These are phyloP conservation scores for Hyaloperonospora arabidopsidis DNA, from an alignment of 352 stramenopile species.

Conservation along the genomic window DNA sequence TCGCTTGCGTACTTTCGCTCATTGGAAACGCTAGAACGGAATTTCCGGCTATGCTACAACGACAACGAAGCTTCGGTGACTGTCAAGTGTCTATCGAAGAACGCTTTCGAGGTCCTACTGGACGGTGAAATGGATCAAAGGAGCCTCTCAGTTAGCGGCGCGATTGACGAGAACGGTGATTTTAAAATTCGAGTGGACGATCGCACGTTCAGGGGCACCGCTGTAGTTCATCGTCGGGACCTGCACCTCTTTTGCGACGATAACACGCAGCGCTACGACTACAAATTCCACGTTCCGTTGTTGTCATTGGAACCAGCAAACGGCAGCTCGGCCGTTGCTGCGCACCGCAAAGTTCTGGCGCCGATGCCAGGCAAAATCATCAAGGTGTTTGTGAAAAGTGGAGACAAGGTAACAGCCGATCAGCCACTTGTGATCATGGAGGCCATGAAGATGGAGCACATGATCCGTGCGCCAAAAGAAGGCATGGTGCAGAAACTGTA, in stretches of 20 bases:
- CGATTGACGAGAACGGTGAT: slow-evolving; percentile 37
- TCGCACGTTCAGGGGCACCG: slow-evolving; percentile 57
- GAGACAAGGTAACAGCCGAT: slow-evolving; percentile 80
- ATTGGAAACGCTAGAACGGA: slow-evolving; percentile 44
- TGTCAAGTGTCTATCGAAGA: slow-evolving; percentile 35
- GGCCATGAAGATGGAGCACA: slow-evolving; percentile 97
- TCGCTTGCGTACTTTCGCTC: slow-evolving; percentile 56
- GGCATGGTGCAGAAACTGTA: slow-evolving; percentile 66
- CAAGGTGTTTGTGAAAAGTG: slow-evolving; percentile 82
- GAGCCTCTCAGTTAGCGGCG: slow-evolving; percentile 25
- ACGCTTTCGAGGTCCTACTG: slow-evolving; percentile 40
- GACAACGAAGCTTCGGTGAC: slow-evolving; percentile 30
- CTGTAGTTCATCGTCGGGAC: slow-evolving; percentile 56
- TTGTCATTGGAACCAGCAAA: slow-evolving; percentile 37
- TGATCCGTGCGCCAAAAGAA: slow-evolving; percentile 65
- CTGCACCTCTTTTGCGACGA: slow-evolving; percentile 76
- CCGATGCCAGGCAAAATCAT: slow-evolving; percentile 95
- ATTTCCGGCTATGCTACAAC: slow-evolving; percentile 45
- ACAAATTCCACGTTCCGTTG: slow-evolving; percentile 73
- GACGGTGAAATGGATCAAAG: slow-evolving; percentile 15
- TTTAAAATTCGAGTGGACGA: slow-evolving; percentile 64
- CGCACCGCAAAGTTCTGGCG: slow-evolving; percentile 60
- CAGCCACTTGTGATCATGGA: slow-evolving; percentile 93
- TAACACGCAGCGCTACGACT: slow-evolving; percentile 62
- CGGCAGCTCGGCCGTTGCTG: slow-evolving; percentile 13